These are phyloP conservation scores for Tephrocybe sp. DNA, from an alignment of 768 basidiomycete species.

Conservation along the genomic window DNA sequence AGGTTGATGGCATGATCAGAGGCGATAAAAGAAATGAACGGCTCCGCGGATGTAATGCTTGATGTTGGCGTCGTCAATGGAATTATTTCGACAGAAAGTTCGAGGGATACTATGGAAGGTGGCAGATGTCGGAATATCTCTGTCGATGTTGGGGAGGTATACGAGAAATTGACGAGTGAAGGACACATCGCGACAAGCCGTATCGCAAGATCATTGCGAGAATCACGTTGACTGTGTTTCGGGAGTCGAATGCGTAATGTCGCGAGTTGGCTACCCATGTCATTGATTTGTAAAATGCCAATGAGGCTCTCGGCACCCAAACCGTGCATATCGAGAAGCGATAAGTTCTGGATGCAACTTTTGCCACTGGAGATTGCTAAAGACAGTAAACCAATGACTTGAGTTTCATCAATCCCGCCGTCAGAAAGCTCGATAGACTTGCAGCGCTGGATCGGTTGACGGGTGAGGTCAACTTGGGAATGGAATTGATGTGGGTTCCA, in stretches of 20 bases:
- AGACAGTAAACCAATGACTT: neutral
- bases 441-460: neutral
- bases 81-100: neutral
- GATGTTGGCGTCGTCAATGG: neutral
- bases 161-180: conserved; percentile 4
- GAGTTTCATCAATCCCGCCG: neutral
- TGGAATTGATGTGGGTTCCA: neutral
- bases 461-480: neutral
- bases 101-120: neutral
- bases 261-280: neutral
- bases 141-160: conserved; percentile 2
- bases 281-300: conserved; percentile 3
- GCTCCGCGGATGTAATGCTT: neutral
- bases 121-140: conserved; percentile 5
- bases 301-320: neutral
- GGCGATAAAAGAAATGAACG: neutral
- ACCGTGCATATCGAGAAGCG: neutral
- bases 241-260: neutral
- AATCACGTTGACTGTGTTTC: neutral
- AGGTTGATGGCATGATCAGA: conserved; percentile 1
- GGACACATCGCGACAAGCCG: conserved; percentile 3
- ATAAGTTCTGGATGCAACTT: neutral
- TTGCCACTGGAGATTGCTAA: neutral
- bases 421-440: neutral
- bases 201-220: neutral